Percentiles rank a stretch among this genome's conserved stretches.
Conservation (phyloP, 306 rosid genomes). For the Hylodesmum podocarpum region DNA sequence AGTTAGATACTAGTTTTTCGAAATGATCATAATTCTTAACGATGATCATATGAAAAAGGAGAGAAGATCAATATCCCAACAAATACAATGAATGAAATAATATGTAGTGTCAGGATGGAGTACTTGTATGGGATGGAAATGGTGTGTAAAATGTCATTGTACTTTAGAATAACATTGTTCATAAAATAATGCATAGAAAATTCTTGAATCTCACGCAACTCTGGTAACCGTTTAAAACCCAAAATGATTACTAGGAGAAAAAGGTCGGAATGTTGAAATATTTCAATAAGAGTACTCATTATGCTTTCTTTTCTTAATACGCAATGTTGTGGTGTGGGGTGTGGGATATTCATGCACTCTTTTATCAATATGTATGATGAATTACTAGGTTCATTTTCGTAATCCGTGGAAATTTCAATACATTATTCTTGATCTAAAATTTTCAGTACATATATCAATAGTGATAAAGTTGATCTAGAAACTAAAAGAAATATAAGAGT, state of each 20-base stretch:
- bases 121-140: neutral
- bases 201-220: conserved; percentile 27
- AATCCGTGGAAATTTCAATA: neutral
- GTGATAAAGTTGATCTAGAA: no score
- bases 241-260: conserved; percentile 12
- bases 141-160: neutral
- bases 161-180: neutral
- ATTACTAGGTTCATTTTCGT: neutral
- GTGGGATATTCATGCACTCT: neutral
- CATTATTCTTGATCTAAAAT: no score
- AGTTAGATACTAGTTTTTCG: neutral
- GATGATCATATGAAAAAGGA: neutral
- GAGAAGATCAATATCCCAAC: neutral
- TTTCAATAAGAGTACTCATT: conserved; percentile 22
- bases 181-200: neutral
- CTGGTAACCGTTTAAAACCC: conserved; percentile 9
- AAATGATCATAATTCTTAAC: neutral
- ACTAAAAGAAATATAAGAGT: no score
- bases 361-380: neutral
- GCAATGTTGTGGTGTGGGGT: conserved; percentile 10
- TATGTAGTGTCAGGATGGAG: conserved; percentile 4
- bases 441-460: no score
- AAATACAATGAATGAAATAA: neutral
- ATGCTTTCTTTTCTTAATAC: conserved; percentile 28
- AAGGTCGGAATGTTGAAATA: neutral